phyloP scores from a whole-genome alignment of 345 rosid genomes.

The Ceriops tagal region DNA sequence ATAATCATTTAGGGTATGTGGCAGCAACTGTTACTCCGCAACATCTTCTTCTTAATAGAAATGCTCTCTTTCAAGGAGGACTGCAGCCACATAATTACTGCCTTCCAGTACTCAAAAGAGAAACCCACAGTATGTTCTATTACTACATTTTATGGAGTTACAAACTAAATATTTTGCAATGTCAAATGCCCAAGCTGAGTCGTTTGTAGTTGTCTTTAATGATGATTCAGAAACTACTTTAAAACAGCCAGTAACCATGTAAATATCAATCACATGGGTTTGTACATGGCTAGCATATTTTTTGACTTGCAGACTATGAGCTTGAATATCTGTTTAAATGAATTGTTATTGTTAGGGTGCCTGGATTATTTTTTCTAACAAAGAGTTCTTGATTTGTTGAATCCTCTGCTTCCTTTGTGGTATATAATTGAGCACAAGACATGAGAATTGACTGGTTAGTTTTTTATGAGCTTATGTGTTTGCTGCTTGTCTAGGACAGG shows the following conservation, averaged over 20 bases:
- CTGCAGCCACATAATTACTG: conserved; percentile 89
- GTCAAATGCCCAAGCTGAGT: no score
- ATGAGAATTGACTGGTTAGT: neutral
- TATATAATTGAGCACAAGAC: neutral
- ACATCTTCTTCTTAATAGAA: conserved; percentile 88
- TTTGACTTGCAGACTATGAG: no score
- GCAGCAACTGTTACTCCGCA: conserved; percentile 97
- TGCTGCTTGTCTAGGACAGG: conserved; percentile 51
- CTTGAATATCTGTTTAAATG: no score
- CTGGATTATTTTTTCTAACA: no score
- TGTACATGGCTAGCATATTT: no score
- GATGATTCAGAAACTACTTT: no score
- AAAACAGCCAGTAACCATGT: no score
- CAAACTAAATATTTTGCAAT: neutral
- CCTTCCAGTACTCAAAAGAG: conserved; percentile 93
- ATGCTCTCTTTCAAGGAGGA: conserved; percentile 93
- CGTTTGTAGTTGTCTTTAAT: no score
- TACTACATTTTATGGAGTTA: neutral
- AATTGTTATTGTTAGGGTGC: no score
- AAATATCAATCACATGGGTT: no score
- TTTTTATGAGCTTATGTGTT: conserved; percentile 6
- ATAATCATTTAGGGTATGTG: conserved; percentile 44
- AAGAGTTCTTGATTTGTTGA: neutral
- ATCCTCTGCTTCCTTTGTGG: neutral
- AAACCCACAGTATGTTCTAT: conserved; percentile 58